Conservation (phyloP, 805 yeast species). For the Yarrowia porcina region DNA sequence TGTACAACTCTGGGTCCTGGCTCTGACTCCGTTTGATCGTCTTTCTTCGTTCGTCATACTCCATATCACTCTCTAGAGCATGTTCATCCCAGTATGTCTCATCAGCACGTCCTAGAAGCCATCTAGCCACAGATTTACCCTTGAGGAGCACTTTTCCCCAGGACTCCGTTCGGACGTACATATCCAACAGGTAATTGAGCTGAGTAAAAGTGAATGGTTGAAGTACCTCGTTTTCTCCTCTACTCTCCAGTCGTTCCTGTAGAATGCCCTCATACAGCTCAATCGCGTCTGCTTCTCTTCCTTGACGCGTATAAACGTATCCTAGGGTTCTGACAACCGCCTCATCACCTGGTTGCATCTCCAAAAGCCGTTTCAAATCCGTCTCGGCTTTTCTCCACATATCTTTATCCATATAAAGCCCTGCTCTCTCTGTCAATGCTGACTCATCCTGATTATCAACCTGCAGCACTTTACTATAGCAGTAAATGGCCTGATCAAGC, state of each 20-base stretch:
- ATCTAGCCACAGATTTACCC: constrained; percentile 70
- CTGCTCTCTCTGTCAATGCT: constrained; percentile 72
- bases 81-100: constrained; percentile 66
- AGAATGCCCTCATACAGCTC: constrained; percentile 62
- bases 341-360: constrained; percentile 26
- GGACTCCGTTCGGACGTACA: constrained; percentile 66
- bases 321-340: constrained; percentile 28
- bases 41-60: constrained; percentile 69
- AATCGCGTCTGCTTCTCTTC: constrained; percentile 70
- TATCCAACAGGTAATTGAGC: constrained; percentile 75
- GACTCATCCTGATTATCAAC: constrained; percentile 78
- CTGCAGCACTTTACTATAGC: constrained; percentile 76
- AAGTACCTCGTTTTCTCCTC: constrained; percentile 27
- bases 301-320: constrained; percentile 45
- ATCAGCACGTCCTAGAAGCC: constrained; percentile 69
- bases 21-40: constrained; percentile 20
- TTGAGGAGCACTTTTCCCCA: constrained; percentile 61
- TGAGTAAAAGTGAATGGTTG: constrained; percentile 79
- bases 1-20: constrained; percentile 33
- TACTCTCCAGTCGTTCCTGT: constrained; percentile 39
- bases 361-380: constrained; percentile 31
- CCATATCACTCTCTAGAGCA: constrained; percentile 58
- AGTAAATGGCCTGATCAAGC: constrained; percentile 54
- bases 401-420: constrained; percentile 35
- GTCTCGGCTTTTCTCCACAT: constrained; percentile 34